A percentile compares a stretch with the other conserved stretches of the same genome.
phyloP scores from a whole-genome alignment of 305 asterid genomes.

The Fraxinus angustifolia region DNA sequence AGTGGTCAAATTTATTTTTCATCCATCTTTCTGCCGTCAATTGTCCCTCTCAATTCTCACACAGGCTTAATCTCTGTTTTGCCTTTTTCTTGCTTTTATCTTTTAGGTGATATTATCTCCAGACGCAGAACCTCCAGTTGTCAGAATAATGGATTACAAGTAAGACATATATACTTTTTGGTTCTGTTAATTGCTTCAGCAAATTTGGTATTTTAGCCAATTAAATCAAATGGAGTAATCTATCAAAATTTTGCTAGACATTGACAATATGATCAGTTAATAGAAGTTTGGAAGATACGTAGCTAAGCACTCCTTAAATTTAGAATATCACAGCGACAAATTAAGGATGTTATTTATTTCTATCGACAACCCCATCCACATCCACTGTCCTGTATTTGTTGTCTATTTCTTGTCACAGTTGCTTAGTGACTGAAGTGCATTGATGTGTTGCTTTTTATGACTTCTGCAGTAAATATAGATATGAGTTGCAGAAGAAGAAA shows the following conservation, averaged over 20 bases:
- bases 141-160: conserved; percentile 92
- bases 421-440: conserved; percentile 1
- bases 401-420: background rate
- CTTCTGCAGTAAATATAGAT: conserved; percentile 69
- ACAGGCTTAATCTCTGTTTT: conserved; percentile 19
- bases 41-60: background rate
- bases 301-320: background rate
- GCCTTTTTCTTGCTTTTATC: conserved; percentile 24
- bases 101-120: conserved; percentile 87
- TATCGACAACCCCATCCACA: conserved; percentile 4
- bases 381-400: background rate
- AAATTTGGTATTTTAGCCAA: background rate
- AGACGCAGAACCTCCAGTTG: conserved; percentile 92
- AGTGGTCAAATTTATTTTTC: background rate
- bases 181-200: background rate
- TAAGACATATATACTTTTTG: conserved; percentile 36
- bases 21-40: background rate
- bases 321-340: background rate
- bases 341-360: conserved; percentile 6
- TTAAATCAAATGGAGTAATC: conserved; percentile 3
- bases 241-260: background rate
- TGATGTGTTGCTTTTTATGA: conserved; percentile 24
- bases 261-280: background rate
- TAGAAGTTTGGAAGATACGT: background rate
- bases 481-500: conserved; percentile 89